Evolutionary conservation across 257 asterid species (phyloP), one percentile per base, ranked within the genome.

Genomic region (Ballota nigra): DNA sequence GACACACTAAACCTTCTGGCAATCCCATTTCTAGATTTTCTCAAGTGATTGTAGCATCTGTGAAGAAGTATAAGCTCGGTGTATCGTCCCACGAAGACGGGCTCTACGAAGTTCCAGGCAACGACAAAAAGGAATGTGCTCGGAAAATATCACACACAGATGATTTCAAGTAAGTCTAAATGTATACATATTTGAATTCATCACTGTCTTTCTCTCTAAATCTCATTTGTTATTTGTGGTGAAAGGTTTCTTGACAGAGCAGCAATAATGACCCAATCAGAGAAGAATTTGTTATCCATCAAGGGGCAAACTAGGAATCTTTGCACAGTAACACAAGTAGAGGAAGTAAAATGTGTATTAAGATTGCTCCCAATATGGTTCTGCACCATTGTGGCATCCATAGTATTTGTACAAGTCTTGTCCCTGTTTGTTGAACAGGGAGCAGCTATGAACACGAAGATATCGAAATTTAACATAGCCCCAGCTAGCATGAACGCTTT

Each of bases 361-460:
- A 82, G 96, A 59, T 79, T 91, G 22, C 81, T 91, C 5, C 97
- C 97, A 22, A 88, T 91, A 86, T 91, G 97, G 97, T 75, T 88
- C 38, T 91, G 97, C 82, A 80, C 96, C 70, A 91, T 85, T 1
- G 73, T 91, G 20, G 84, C 94, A 18, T 91, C 97, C 41, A 62
- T 84, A 58, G 92, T 87, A 13, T 88, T 85, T 29, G 96, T 87
- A 23, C 97, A 91, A 81, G 94, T 91, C 43, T 82, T 86, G 15
- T 91, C 97, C 4, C 94, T 91, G 69, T 91, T 91, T 13, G 96
- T 91, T 7, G 97, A 88, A 75, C 97, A 88, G 72, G 97, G 97
- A 72, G 80, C 92, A 38, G 87, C 93, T 16, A 91, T 91, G 97
- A 81, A 88, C 84, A 85, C 92, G 1, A 33, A 41, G 34, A 67